Conservation (phyloP, 495 filamentous ascomycete species). For the Xeromyces bisporus region DNA sequence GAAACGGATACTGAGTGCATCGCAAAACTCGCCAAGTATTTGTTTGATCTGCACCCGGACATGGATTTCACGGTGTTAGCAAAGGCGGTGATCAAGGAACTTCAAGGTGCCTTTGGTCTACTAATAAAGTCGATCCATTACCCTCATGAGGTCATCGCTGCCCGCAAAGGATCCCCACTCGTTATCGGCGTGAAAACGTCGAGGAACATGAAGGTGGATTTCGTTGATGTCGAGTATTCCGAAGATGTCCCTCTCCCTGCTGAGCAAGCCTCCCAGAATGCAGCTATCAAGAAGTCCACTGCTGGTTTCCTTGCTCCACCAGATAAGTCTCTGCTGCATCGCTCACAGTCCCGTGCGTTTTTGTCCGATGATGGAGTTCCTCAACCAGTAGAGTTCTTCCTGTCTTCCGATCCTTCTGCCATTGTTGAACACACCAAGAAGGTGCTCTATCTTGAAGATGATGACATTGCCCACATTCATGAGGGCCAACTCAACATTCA, state of each 20-base stretch:
- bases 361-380: constrained; percentile 94
- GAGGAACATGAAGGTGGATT: constrained; percentile 99
- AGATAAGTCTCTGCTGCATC: constrained; percentile 93
- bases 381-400: constrained; percentile 97
- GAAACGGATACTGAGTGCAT: constrained; percentile 99
- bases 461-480: constrained; percentile 98
- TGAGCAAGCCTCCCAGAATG: constrained; percentile 90
- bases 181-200: constrained; percentile 90
- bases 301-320: constrained; percentile 68
- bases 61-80: constrained; percentile 92
- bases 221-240: constrained; percentile 93
- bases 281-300: constrained; percentile 81
- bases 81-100: constrained; percentile 94
- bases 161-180: constrained; percentile 91
- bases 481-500: constrained; percentile 98
- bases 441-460: constrained; percentile 96
- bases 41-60: constrained; percentile 87
- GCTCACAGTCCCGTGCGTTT: constrained; percentile 95
- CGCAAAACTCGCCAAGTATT: constrained; percentile 94
- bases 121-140: constrained; percentile 96
- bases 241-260: constrained; percentile 78
- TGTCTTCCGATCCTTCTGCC: constrained; percentile 93
- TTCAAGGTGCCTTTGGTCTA: constrained; percentile 93
- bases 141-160: constrained; percentile 93
- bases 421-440: constrained; percentile 99